Percentiles rank a stretch among this genome's conserved stretches.
Conservation (phyloP, 106 monocot genomes). For the Phalaenopsis aphrodite region DNA sequence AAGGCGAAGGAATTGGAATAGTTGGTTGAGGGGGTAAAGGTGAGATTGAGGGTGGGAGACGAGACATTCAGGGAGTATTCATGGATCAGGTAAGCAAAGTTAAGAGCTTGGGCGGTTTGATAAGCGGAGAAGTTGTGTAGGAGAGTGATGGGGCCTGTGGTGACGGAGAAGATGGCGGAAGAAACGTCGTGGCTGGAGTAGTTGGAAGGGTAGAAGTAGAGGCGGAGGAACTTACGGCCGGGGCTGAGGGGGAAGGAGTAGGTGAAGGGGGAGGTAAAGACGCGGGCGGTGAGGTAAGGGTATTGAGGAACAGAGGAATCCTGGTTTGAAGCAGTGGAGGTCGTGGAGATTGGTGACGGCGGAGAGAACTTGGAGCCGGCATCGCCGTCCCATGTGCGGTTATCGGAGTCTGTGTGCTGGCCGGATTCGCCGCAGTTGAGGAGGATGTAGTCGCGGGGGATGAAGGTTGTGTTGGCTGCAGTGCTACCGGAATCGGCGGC, state of each 20-base stretch:
- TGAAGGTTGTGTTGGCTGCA: not conserved
- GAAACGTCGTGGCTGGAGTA: conserved; percentile 20
- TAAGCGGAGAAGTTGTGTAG: conserved; percentile 48
- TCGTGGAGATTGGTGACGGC: conserved; percentile 7
- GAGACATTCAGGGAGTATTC: conserved; percentile 49
- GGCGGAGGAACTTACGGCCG: conserved; percentile 56
- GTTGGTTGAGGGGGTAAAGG: conserved; percentile 32
- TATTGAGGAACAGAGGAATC: conserved; percentile 22
- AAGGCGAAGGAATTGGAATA: conserved; percentile 39
- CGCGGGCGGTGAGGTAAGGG: conserved; percentile 38
- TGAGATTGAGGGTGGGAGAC: conserved; percentile 27
- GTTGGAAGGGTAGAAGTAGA: conserved; percentile 32
- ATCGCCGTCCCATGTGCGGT: conserved; percentile 44
- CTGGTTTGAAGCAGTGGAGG: conserved; percentile 13
- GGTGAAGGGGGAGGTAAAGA: conserved; percentile 43
- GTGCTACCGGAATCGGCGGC: not conserved
- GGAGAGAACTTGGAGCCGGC: conserved; percentile 20
- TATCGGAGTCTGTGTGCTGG: not conserved
- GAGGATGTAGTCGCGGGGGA: conserved; percentile 30
- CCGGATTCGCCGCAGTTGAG: conserved; percentile 41
- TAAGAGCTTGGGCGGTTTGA: conserved; percentile 46
- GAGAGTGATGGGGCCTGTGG: conserved; percentile 33
- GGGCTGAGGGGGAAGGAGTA: conserved; percentile 56
- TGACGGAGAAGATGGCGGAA: conserved; percentile 46
- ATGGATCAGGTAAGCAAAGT: conserved; percentile 24